Base-by-base conservation (phyloP, 176 grass and related monocot species). In the Oropetium thomaeum region DNA sequence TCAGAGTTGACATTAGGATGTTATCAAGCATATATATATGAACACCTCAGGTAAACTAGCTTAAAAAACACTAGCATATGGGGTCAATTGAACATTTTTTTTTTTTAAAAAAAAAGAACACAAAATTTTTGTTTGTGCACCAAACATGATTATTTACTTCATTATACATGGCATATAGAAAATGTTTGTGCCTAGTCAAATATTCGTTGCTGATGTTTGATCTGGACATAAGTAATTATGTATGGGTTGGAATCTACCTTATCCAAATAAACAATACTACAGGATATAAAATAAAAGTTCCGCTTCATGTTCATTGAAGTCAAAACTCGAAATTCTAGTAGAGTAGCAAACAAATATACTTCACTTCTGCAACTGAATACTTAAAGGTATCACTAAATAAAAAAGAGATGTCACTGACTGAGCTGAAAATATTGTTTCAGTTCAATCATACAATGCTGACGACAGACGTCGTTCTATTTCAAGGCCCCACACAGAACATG, bases 381-480 rank as follows among this genome's bases (percentile, higher is more conserved):
- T 55, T 55, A 20, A 76, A 69, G 28, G 70, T 53, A 68, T 68
- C 32, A 62, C 34, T n/a, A 60, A 62, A 43, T 23, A 70, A 47
- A 25, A 34, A 38, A 57, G n/a, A 76, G 37, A 81, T 39, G 47
- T 29, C 30, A 87, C 65, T 82, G 47, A 71, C 70, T 65, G 75
- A 67, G 62, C 61, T 44, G 23, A 86, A 86, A 65, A n/a, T 65
- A 77, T 69, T 77, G 7, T 62, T 69, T 64, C 58, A 48, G 37
- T 57, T 67, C 38, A 77, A 77, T 82, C 73, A 77, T 78, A 19
- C 58, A 20, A 35, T 41, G 85, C 67, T 87, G 33, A 65, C n/a
- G 60, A 67, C 40, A 73, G 52, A 82, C 67, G 67, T n/a, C 74
- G 72, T 73, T 87, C 79, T 87, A 58, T 87, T 82, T 87, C 40